Evolutionary conservation across 177 flowering plant genomes (phyloP).

Genomic region (Tripterygium wilfordii): DNA sequence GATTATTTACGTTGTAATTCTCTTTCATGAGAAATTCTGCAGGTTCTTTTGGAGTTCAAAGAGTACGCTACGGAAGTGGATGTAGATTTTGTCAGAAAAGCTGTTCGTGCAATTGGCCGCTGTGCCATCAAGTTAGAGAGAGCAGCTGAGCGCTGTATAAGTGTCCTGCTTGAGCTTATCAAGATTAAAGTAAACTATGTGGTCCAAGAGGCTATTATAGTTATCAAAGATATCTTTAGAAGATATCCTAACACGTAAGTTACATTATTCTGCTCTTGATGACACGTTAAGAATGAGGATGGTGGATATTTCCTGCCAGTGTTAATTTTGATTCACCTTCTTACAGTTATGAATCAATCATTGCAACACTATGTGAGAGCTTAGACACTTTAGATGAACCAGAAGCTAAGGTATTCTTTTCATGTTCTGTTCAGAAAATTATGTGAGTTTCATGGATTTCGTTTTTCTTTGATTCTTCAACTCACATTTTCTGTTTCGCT

Average conservation of each 20-base stretch:
- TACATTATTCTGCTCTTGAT: conserved; percentile 2
- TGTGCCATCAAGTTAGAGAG: conserved; percentile 98
- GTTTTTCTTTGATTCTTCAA: no score
- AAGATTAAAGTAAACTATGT: conserved; percentile 99
- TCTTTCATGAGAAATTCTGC: conserved; percentile 7
- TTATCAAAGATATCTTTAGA: conserved; percentile 96
- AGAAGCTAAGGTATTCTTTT: conserved; percentile 86
- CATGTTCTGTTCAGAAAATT: not conserved
- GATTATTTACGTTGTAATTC: not conserved
- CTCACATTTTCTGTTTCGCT: no score
- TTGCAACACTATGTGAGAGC: conserved; percentile 99
- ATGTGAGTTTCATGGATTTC: not conserved
- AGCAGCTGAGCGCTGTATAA: conserved; percentile 98
- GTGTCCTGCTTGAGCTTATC: conserved; percentile 96
- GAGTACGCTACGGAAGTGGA: conserved; percentile 99
- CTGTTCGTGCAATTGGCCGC: conserved; percentile 99
- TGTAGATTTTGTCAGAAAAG: conserved; percentile 98
- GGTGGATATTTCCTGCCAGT: conserved; percentile 2
- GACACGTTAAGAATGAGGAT: conserved; percentile 1
- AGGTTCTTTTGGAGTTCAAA: conserved; percentile 97
- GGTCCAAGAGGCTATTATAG: conserved; percentile 98
- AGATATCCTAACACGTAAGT: conserved; percentile 97
- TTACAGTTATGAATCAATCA: conserved; percentile 92
- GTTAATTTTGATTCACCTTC: conserved; percentile 7
- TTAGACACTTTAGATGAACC: conserved; percentile 98